Percentiles rank a stretch among this genome's conserved stretches.
phyloP scores from a whole-genome alignment of 208 protist genomes.

The Trypanosomatidae sp. region DNA sequence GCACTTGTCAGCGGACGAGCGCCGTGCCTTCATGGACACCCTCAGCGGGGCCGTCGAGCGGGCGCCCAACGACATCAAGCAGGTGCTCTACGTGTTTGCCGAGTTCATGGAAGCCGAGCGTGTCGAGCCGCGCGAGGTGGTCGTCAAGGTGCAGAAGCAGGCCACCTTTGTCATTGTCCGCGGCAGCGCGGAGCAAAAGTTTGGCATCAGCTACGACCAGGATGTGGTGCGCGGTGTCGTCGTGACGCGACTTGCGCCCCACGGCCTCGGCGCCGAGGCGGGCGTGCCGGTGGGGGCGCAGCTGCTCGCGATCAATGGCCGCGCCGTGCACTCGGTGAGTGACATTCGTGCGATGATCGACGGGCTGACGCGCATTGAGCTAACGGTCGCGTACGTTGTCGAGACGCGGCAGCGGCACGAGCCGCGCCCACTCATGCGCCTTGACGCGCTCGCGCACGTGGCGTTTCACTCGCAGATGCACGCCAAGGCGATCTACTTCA shows the following conservation, averaged over 20 bases:
- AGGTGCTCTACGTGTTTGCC: slow-evolving; percentile 66
- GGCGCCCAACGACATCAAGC: slow-evolving; percentile 66
- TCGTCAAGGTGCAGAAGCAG: slow-evolving; percentile 27
- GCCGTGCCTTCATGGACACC: slow-evolving; percentile 42
- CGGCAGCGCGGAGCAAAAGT: slow-evolving; percentile 37
- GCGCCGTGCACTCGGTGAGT: slow-evolving; percentile 32
- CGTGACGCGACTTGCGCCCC: slow-evolving; percentile 70
- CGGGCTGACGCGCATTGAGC: slow-evolving; percentile 46
- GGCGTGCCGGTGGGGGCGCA: slow-evolving; percentile 56
- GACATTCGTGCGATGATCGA: slow-evolving; percentile 74
- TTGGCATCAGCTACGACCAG: slow-evolving; percentile 87
- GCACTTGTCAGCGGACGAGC: slow-evolving; percentile 20
- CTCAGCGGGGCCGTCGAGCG: slow-evolving; percentile 48
- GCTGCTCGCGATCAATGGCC: slow-evolving; percentile 63
- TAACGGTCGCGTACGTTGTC: slow-evolving; percentile 38
- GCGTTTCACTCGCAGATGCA: slow-evolving; percentile 71
- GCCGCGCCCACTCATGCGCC: slow-evolving; percentile 49
- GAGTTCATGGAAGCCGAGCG: slow-evolving; percentile 81
- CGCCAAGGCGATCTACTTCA: slow-evolving; percentile 84
- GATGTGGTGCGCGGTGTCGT: slow-evolving; percentile 41
- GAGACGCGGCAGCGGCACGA: slow-evolving; percentile 26
- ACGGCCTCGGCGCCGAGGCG: slow-evolving; percentile 49
- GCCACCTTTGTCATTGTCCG: slow-evolving; percentile 42
- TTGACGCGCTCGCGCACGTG: slow-evolving; percentile 53
- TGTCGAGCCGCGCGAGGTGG: slow-evolving; percentile 25